Evolutionary conservation across 2,329 filamentous ascomycete genomes (phyloP).

Genomic region (Alternaria ventricosa): DNA sequence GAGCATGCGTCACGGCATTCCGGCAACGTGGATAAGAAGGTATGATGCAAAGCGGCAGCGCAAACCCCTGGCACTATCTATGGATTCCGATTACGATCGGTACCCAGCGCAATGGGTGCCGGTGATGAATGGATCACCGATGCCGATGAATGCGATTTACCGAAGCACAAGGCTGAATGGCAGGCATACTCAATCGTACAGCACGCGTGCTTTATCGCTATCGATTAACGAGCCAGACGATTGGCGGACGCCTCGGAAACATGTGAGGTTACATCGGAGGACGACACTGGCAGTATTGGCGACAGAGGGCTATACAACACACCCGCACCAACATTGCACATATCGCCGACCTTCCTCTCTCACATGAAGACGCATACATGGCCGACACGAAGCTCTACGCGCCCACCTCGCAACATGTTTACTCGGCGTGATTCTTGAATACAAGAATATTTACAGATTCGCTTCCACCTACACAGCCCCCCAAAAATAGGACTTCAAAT

Average conservation of each 20-base stretch:
- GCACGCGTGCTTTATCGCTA: background rate
- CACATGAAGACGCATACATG: background rate
- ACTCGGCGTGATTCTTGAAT: background rate
- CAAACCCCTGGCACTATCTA: conserved; percentile 20
- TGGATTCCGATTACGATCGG: conserved; percentile 7
- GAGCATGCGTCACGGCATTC: conserved; percentile 14
- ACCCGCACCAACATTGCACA: background rate
- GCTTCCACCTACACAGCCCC: conserved; percentile 16
- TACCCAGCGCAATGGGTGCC: conserved; percentile 19
- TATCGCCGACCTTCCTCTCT: background rate
- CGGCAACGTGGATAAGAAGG: conserved; percentile 19
- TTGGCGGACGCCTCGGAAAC: background rate
- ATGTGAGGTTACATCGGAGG: background rate
- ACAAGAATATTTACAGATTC: conserved; percentile 17
- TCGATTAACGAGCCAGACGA: background rate
- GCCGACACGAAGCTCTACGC: conserved; percentile 9
- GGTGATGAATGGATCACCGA: background rate
- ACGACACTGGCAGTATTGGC: background rate
- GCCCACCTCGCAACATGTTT: conserved; percentile 14
- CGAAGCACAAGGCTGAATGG: background rate
- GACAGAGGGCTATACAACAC: background rate
- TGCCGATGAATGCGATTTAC: background rate
- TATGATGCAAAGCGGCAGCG: conserved; percentile 11
- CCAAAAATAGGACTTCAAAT: conserved; percentile 35
- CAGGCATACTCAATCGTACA: background rate